Conservation (phyloP, 2,329 filamentous ascomycete species). For the Colletotrichum navitas region DNA sequence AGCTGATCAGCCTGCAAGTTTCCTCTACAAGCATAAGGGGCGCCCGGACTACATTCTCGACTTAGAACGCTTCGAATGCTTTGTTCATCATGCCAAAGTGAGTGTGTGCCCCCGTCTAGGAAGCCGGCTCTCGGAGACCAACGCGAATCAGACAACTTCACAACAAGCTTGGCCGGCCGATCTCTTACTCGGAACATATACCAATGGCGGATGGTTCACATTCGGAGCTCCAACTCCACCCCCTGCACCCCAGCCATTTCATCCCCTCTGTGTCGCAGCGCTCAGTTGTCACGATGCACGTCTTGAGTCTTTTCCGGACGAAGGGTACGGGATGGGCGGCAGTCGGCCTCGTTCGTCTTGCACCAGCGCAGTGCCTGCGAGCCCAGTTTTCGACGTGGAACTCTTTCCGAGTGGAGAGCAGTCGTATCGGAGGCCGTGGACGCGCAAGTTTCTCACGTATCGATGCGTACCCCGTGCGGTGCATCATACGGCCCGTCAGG, state of each 20-base stretch:
- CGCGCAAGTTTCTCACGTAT: background rate
- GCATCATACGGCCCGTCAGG: background rate
- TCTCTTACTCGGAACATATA: constrained; percentile 2
- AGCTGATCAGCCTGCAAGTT: constrained; percentile 27
- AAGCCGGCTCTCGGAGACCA: constrained; percentile 8
- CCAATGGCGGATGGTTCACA: background rate
- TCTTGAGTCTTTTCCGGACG: background rate
- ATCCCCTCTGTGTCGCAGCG: background rate
- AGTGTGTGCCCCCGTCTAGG: background rate
- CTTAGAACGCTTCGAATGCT: constrained; percentile 1
- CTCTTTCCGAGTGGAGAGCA: background rate
- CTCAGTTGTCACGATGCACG: background rate
- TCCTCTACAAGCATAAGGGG: constrained; percentile 8
- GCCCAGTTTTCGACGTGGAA: background rate
- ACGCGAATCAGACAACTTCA: background rate
- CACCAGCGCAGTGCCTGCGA: background rate
- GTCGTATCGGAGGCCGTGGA: background rate
- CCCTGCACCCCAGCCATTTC: constrained; percentile 3
- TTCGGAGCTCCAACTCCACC: background rate
- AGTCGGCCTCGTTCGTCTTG: background rate
- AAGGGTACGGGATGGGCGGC: background rate
- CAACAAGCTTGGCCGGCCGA: background rate
- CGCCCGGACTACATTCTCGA: background rate
- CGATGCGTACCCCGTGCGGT: background rate
- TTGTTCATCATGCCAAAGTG: constrained; percentile 3